phyloP scores from a whole-genome alignment of 139 green algal species.

The Chlamydomonas sp. region DNA sequence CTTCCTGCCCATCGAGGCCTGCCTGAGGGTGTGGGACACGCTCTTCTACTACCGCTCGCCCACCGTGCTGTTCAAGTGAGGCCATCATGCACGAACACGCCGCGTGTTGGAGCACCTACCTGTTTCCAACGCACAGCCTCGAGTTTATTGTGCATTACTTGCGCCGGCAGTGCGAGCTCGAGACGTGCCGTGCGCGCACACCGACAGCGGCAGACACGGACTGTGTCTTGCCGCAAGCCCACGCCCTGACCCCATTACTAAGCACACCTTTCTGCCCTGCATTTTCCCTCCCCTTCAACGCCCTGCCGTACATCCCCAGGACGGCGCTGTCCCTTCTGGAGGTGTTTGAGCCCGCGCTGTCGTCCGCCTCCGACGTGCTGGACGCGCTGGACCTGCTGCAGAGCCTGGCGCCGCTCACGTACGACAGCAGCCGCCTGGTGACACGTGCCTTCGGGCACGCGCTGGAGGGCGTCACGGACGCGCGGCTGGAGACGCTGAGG shows the following conservation, averaged over 20 bases:
- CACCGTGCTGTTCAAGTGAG: constrained; percentile 67
- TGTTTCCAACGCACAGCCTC: not conserved
- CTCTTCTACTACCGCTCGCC: constrained; percentile 62
- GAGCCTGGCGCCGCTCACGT: constrained; percentile 68
- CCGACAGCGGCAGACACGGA: no score
- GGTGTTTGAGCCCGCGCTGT: constrained; percentile 38
- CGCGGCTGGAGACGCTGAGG: constrained; percentile 48
- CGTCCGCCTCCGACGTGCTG: constrained; percentile 39
- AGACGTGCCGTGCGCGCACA: no score
- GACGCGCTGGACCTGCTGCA: constrained; percentile 49
- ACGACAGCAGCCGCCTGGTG: constrained; percentile 68
- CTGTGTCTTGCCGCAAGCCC: not conserved
- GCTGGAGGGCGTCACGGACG: constrained; percentile 50
- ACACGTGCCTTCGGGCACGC: constrained; percentile 55
- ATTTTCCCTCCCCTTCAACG: not conserved
- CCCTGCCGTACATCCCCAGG: not conserved
- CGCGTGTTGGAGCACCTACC: not conserved
- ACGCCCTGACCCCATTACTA: not conserved
- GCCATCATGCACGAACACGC: not conserved
- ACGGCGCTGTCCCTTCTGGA: constrained; percentile 45
- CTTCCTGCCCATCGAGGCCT: constrained; percentile 85
- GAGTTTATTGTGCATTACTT: no score
- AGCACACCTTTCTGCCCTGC: no score
- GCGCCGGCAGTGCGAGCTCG: no score
- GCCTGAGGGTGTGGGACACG: constrained; percentile 80